Percentiles rank a stretch among this genome's conserved stretches.
Evolutionary conservation across 2,329 filamentous ascomycete species (phyloP).

Genomic region (Pseudopyricularia cyperi): DNA sequence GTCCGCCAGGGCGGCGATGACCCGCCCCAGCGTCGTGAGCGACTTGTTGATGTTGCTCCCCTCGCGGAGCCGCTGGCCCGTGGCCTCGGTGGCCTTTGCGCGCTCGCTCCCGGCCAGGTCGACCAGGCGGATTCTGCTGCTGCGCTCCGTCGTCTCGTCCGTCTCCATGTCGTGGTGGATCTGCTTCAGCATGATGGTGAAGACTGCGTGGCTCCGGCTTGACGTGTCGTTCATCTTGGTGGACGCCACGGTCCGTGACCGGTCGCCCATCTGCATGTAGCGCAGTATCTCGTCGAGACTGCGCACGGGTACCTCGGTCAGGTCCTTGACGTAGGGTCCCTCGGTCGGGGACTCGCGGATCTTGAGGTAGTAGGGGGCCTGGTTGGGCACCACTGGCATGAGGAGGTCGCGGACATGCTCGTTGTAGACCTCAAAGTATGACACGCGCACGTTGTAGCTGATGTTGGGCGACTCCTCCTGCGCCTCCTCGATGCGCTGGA

Average conservation of each 20-base stretch:
- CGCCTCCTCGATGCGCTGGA: conserved; percentile 74
- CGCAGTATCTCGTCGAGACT: conserved; percentile 94
- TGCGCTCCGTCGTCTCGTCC: conserved; percentile 79
- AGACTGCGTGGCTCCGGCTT: conserved; percentile 94
- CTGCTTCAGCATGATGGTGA: conserved; percentile 89
- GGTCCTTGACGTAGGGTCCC: conserved; percentile 90
- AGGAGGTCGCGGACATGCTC: conserved; percentile 94
- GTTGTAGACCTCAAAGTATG: conserved; percentile 99
- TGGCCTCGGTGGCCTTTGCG: conserved; percentile 93
- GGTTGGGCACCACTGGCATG: conserved; percentile 55
- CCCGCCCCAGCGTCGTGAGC: conserved; percentile 87
- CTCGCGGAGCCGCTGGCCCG: conserved; percentile 87
- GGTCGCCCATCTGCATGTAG: conserved; percentile 98
- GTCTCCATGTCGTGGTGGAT: conserved; percentile 94
- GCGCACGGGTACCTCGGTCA: conserved; percentile 86
- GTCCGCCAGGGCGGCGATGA: conserved; percentile 91
- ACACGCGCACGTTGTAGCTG: conserved; percentile 93
- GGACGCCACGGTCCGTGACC: conserved; percentile 90
- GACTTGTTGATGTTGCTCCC: conserved; percentile 98
- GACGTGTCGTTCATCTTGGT: conserved; percentile 99
- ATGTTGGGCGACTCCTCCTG: conserved; percentile 75
- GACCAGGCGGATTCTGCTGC: conserved; percentile 64
- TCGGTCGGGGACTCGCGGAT: conserved; percentile 92
- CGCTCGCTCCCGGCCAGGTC: conserved; percentile 96
- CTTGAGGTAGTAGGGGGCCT: conserved; percentile 83